Percentiles rank a stretch among this genome's conserved stretches.
These are phyloP conservation scores for Podospora conica DNA, from an alignment of 495 filamentous ascomycete genomes.

Conservation along the genomic window DNA sequence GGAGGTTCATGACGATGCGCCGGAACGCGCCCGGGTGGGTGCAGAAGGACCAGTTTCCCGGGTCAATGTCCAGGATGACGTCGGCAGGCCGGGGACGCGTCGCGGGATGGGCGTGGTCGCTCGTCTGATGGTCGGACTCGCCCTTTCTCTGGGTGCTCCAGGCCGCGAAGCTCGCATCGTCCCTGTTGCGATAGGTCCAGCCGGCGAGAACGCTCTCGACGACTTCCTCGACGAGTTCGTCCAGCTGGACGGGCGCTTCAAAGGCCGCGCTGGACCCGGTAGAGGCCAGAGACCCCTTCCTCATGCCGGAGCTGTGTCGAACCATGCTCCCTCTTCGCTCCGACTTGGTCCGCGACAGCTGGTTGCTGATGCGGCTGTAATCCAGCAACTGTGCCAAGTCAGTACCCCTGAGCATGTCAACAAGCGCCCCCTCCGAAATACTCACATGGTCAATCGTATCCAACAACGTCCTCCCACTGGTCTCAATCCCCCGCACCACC, in stretches of 20 bases:
- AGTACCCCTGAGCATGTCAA: background rate
- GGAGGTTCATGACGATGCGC: conserved; percentile 72
- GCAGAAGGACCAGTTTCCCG: conserved; percentile 54
- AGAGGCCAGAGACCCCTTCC: background rate
- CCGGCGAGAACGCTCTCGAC: conserved; percentile 55
- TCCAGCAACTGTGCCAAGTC: conserved; percentile 43
- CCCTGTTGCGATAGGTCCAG: conserved; percentile 28
- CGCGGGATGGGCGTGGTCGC: conserved; percentile 25
- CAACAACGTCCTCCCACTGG: conserved; percentile 65
- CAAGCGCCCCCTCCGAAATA: conserved; percentile 6
- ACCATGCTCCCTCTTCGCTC: conserved; percentile 6
- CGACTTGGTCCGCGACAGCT: conserved; percentile 14
- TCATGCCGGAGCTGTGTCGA: background rate
- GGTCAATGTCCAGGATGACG: conserved; percentile 59
- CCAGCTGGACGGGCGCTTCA: conserved; percentile 31
- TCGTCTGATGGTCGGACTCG: background rate
- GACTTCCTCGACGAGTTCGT: conserved; percentile 51
- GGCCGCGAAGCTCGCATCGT: conserved; percentile 15
- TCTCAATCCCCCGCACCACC: conserved; percentile 63
- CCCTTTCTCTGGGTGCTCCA: background rate
- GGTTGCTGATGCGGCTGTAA: conserved; percentile 61
- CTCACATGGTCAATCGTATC: conserved; percentile 71
- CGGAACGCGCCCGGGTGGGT: conserved; percentile 67
- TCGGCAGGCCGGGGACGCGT: conserved; percentile 9
- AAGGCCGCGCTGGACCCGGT: background rate